Conservation (phyloP, 352 stramenopile genomes). For the Phytophthora colocasiae region DNA sequence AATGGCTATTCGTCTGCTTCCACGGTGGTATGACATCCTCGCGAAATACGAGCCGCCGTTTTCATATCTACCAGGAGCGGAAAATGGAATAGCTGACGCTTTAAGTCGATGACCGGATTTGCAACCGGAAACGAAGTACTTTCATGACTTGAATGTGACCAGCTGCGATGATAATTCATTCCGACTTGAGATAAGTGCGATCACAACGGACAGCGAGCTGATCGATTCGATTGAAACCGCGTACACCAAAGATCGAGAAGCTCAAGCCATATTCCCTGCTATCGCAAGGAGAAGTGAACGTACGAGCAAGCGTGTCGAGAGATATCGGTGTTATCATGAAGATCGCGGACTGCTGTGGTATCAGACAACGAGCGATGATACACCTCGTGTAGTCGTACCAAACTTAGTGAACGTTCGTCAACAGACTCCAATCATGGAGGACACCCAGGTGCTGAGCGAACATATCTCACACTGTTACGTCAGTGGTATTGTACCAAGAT, state of each 20-base stretch:
- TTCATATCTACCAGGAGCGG: neutral
- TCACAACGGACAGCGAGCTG: neutral
- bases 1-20: neutral
- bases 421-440: too few relatives aligned
- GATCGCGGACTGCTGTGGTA: neutral
- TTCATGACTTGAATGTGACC: too few relatives aligned
- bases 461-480: too few relatives aligned
- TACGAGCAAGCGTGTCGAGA: neutral
- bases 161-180: too few relatives aligned
- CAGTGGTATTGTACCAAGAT: neutral
- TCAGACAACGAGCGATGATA: neutral
- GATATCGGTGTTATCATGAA: neutral
- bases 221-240: neutral
- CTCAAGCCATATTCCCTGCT: neutral
- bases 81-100: neutral
- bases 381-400: neutral
- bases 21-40: constrained; percentile 1
- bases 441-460: too few relatives aligned
- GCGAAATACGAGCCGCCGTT: neutral
- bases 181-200: too few relatives aligned
- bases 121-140: neutral
- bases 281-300: neutral
- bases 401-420: neutral
- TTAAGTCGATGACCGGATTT: neutral
- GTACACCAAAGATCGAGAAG: neutral